Conservation (phyloP, 352 stramenopile species). For the Globisporangium ultimum region DNA sequence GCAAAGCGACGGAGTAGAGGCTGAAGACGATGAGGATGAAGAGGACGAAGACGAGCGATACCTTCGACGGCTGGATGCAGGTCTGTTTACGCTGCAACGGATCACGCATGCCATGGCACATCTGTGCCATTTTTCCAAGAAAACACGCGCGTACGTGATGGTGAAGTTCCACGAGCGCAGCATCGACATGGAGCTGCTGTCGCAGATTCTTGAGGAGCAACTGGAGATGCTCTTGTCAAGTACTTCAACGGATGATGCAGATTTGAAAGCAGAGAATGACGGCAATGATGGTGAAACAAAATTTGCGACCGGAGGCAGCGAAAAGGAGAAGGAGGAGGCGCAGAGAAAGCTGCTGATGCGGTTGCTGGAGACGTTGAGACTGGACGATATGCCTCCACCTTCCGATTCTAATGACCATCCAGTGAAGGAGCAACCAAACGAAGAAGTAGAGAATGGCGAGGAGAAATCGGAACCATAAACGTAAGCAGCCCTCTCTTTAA, state of each 20-base stretch:
- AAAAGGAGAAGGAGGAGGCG: constrained; percentile 22
- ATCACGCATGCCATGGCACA: constrained; percentile 62
- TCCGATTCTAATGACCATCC: not conserved
- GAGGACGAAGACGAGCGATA: constrained; percentile 56
- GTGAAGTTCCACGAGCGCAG: constrained; percentile 77
- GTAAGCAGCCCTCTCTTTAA: not conserved
- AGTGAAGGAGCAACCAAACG: not conserved
- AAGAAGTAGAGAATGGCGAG: not conserved
- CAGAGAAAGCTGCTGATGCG: constrained; percentile 35
- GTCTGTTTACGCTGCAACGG: constrained; percentile 77
- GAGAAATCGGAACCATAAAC: not conserved
- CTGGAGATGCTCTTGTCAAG: constrained; percentile 43
- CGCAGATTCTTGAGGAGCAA: constrained; percentile 51
- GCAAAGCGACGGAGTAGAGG: constrained; percentile 21
- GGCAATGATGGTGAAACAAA: constrained; percentile 2
- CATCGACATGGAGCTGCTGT: constrained; percentile 44
- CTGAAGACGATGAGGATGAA: constrained; percentile 24
- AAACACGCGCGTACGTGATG: constrained; percentile 63
- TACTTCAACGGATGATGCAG: not conserved
- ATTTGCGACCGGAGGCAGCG: constrained; percentile 8
- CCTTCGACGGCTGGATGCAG: constrained; percentile 60
- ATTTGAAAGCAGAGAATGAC: constrained; percentile 1
- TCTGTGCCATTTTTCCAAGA: constrained; percentile 56
- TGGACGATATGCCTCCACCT: constrained; percentile 17
- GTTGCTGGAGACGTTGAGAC: constrained; percentile 25